These are phyloP conservation scores for Tulasnella sp. DNA, from an alignment of 768 basidiomycete species.

Conservation along the genomic window DNA sequence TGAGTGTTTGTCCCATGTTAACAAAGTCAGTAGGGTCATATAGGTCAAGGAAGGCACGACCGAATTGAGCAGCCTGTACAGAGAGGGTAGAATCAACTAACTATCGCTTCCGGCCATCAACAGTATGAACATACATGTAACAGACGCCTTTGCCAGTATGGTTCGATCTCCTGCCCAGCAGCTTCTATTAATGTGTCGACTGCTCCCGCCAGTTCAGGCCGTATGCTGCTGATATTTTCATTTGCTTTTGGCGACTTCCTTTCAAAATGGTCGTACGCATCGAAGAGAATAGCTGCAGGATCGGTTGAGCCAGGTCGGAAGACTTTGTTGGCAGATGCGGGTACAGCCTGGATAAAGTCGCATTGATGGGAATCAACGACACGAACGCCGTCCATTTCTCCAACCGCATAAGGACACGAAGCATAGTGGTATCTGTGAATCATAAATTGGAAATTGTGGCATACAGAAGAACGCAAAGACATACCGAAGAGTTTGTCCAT, in stretches of 20 bases:
- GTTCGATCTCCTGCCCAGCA: conserved; percentile 88
- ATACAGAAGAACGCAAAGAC: conserved; percentile 35
- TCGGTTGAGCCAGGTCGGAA: conserved; percentile 92
- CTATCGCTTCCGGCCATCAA: not conserved
- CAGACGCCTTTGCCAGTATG: conserved; percentile 81
- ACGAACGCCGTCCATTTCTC: conserved; percentile 88
- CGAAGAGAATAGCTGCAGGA: conserved; percentile 85
- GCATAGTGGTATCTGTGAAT: conserved; percentile 68
- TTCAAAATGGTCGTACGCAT: conserved; percentile 86
- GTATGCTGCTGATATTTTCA: conserved; percentile 84
- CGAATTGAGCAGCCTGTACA: conserved; percentile 89
- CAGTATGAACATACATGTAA: conserved; percentile 57
- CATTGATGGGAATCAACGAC: conserved; percentile 72
- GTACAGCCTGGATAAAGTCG: conserved; percentile 92
- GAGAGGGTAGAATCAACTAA: not conserved
- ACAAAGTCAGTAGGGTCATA: conserved; percentile 92
- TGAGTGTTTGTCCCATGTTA: conserved; percentile 84
- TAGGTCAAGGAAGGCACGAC: conserved; percentile 86
- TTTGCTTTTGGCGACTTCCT: conserved; percentile 86
- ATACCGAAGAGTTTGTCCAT: conserved; percentile 79
- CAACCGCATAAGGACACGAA: conserved; percentile 70
- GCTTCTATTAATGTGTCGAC: conserved; percentile 93
- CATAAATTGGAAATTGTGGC: conserved; percentile 22
- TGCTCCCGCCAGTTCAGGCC: conserved; percentile 77
- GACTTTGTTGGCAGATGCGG: conserved; percentile 71